Evolutionary conservation across 1,284 basidiomycete genomes (phyloP), one percentile per base, ranked within the genome.

Genomic region (Nidula niveotomentosa): DNA sequence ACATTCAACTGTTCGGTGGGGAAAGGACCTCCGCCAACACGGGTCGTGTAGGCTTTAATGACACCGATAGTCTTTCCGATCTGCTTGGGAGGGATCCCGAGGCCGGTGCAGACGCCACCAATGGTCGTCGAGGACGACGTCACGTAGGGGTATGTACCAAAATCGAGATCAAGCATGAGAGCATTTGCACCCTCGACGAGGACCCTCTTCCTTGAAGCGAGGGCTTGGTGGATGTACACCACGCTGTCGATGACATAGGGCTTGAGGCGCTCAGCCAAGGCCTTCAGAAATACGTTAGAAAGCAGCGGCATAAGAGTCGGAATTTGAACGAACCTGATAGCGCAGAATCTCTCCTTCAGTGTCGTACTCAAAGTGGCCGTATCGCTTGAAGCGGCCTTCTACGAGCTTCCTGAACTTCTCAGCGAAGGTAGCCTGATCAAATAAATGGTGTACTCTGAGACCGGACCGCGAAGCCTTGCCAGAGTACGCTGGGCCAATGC

Each of bases 111-210:
- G 33, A 98, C 95, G 35, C 94, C 96, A 48, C 96, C 96, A 58
- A 98, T 92, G 48, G 89, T 81, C 4, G 96, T 98, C 17, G 91
- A 89, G 3, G 94, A 96, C 15, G 93, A 96, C 1, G 96, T 99
- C 61, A 99, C 96, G 73, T 85, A 99, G 1, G 96, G 96, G 70
- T 98, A 98, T 3, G 96, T 99, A 46, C 96, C 96, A 69, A 94
- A 96, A 76, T 99, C 96, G 62, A 99, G 79, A 69, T 99, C 97
- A 60, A 99, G 88, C 96, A 99, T 98, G 59, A 98, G 79, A 1
- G 96, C 96, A 68, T 99, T 99, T 53, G 97, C 96, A 48, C 96
- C 96, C 72, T 99, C 96, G 54, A 98, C 93, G 34, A 99, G 85
- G 48, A 99, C 77, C 47, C 79, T 84, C 76, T 96, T 96, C 57